phyloP scores from a whole-genome alignment of 2,329 filamentous ascomycete species.

The Harringtonia aguacate region DNA sequence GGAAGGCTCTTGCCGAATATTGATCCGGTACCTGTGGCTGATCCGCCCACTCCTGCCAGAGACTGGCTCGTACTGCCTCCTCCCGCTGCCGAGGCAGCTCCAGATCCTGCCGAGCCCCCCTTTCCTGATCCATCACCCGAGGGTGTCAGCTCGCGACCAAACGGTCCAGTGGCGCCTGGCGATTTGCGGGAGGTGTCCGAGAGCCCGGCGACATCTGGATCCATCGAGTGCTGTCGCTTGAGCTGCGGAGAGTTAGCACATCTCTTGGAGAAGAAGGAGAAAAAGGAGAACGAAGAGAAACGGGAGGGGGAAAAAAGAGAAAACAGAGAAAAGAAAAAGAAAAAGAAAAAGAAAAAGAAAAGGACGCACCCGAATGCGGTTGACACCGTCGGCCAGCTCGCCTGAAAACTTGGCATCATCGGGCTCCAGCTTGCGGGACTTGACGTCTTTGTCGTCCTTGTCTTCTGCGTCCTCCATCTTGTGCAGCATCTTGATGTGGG shows the following conservation, averaged over 20 bases:
- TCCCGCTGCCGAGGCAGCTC: background rate
- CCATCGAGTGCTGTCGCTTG: constrained; percentile 69
- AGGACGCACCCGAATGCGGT: constrained; percentile 63
- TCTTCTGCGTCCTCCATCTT: constrained; percentile 58
- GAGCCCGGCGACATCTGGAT: constrained; percentile 40
- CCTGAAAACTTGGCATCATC: constrained; percentile 64
- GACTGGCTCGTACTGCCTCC: constrained; percentile 12
- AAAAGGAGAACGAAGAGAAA: constrained; percentile 13
- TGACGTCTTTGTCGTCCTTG: constrained; percentile 34
- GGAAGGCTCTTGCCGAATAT: constrained; percentile 32
- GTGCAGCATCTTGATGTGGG: constrained; percentile 33
- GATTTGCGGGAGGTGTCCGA: constrained; percentile 33
- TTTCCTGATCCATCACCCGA: constrained; percentile 12
- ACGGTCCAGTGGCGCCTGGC: constrained; percentile 28
- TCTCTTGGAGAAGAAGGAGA: no score
- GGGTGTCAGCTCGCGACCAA: constrained; percentile 27
- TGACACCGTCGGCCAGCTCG: constrained; percentile 69
- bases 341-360: constrained; percentile 5
- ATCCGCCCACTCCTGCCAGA: background rate
- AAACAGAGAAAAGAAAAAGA: no score
- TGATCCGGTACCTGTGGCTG: constrained; percentile 1
- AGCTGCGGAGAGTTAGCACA: constrained; percentile 38
- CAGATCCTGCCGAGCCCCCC: constrained; percentile 12
- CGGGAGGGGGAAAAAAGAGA: background rate
- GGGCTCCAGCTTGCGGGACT: constrained; percentile 46